Evolutionary conservation across 768 basidiomycete species (phyloP), one percentile per base, ranked within the genome.

Genomic region (Pilatotrama ljubarskyi): DNA sequence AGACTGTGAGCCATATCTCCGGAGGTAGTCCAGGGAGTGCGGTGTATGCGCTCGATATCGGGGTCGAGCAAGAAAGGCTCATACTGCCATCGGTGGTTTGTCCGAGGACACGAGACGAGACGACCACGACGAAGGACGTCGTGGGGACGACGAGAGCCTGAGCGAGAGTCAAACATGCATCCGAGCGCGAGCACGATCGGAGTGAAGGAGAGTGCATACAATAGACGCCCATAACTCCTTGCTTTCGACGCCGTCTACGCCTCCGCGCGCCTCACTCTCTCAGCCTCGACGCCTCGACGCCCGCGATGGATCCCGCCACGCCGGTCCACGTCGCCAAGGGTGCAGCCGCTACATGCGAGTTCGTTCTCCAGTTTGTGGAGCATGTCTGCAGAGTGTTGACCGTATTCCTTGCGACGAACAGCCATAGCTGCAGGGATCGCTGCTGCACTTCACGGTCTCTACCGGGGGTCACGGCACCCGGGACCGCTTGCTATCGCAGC

Each of bases 271-370:
- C 24, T 48, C 29, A 18, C 8, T 37, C 32, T 15, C 17, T 32
- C 17, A 9, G 8, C 35, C 18, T 7, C 13, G 8, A 11, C 5
- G 22, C 20, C 35, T 50, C 24, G 2, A 26, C 51, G 17, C 47
- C 20, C 11, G 26, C 53, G 4, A 74, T 75, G 72, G 68, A 72
- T 32, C 69, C 68, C 17, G 58, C 69, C 11, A 71, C 71, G 11
- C 74, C 74, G 13, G 48, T 68, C 58, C 84, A 80, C 25, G 77
- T 91, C 44, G 76, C 79, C 26, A 75, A 81, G 57, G 86, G 87
- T 57, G 83, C 87, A 25, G 68, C 82, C 62, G 72, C 81, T 74
- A 84, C 87, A 86, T 91, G 90, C 89, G 82, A 88, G 90, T 91
- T 84, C 84, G 86, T 88, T 74, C 78, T 76, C 75, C 66, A 50